Conservation (phyloP, 805 yeast species). For the Komagataella phaffii region DNA sequence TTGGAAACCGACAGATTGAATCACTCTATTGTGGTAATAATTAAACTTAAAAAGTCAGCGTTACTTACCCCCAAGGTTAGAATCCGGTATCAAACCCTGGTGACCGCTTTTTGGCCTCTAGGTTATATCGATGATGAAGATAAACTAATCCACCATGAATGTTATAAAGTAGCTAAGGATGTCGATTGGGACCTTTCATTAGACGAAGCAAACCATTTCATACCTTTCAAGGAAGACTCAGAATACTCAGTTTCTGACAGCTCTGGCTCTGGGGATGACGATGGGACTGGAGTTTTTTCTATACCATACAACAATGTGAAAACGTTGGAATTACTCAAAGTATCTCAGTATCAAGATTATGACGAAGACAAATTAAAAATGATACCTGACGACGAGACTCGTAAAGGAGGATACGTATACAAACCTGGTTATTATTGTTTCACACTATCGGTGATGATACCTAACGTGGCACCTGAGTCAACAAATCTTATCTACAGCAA, state of each 20-base stretch:
- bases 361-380: not conserved
- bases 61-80: conserved; percentile 21
- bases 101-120: conserved; percentile 29
- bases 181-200: conserved; percentile 29
- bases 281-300: not conserved
- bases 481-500: conserved; percentile 36
- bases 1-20: conserved; percentile 8
- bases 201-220: conserved; percentile 21
- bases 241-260: conserved; percentile 1
- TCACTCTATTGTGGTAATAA: conserved; percentile 37
- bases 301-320: conserved; percentile 13
- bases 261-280: conserved; percentile 9
- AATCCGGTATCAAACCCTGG: conserved; percentile 28
- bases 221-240: conserved; percentile 14
- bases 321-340: conserved; percentile 10
- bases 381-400: not conserved
- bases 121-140: conserved; percentile 22
- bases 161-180: conserved; percentile 24
- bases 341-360: conserved; percentile 8
- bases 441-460: conserved; percentile 47
- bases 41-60: conserved; percentile 28
- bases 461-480: conserved; percentile 51
- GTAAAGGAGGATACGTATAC: conserved; percentile 8
- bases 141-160: conserved; percentile 26
- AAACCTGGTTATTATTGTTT: conserved; percentile 64